Conservation (phyloP, 257 asterid genomes). For the Ajuga chamaepitys region DNA sequence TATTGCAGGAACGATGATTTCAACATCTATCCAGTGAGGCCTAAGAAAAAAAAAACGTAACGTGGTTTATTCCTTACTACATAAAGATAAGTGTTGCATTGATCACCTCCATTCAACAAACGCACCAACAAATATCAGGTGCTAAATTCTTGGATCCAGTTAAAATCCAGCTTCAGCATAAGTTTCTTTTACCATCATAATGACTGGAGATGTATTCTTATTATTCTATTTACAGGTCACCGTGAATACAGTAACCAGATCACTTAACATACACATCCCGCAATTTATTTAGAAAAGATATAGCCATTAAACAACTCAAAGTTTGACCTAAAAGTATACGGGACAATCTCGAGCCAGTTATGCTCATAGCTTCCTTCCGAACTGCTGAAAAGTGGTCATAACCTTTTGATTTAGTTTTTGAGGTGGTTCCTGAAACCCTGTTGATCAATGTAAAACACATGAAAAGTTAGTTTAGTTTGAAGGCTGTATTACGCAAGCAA, state of each 20-base stretch:
- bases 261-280: neutral
- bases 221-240: slow-evolving; percentile 9
- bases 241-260: neutral
- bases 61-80: no score
- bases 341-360: neutral
- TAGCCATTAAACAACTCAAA: neutral
- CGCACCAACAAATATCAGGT: neutral
- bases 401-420: neutral
- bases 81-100: neutral
- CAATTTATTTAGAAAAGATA: slow-evolving; percentile 6
- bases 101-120: neutral
- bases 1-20: no score
- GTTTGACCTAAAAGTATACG: neutral
- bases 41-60: no score
- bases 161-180: neutral
- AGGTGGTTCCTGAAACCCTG: slow-evolving; percentile 1
- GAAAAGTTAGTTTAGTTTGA: neutral
- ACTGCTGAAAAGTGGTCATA: neutral
- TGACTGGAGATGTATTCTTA: neutral
- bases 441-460: neutral
- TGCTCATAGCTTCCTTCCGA: neutral
- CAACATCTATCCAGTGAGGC: no score
- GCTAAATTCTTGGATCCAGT: no score
- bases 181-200: neutral
- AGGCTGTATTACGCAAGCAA: neutral